phyloP scores from a whole-genome alignment of 2,329 filamentous ascomycete species.

The Penicillium griseofulvum region DNA sequence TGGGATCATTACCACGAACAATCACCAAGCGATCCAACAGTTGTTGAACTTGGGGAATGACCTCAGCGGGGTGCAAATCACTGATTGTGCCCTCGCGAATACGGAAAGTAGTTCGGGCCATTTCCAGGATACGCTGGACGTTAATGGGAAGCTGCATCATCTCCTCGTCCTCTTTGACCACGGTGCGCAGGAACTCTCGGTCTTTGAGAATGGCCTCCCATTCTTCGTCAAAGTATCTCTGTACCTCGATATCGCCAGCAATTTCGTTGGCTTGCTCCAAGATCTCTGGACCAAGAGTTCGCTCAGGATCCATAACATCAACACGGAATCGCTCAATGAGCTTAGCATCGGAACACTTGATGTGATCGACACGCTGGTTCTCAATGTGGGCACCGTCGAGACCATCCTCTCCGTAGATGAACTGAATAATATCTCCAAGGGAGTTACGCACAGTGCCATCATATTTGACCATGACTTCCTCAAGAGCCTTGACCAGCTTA shows the following conservation, averaged over 20 bases:
- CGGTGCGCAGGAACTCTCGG: slow-evolving; percentile 68
- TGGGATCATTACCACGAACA: slow-evolving; percentile 77
- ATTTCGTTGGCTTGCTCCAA: slow-evolving; percentile 87
- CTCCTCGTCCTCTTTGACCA: slow-evolving; percentile 75
- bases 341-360: slow-evolving; percentile 71
- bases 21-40: slow-evolving; percentile 76
- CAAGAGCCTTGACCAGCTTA: slow-evolving; percentile 94
- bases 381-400: slow-evolving; percentile 92
- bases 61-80: slow-evolving; percentile 83
- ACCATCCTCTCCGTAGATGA: slow-evolving; percentile 96
- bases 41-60: slow-evolving; percentile 73
- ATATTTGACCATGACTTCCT: slow-evolving; percentile 97
- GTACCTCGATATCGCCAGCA: slow-evolving; percentile 79
- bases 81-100: slow-evolving; percentile 83
- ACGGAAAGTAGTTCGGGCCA: slow-evolving; percentile 84
- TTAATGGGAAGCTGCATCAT: slow-evolving; percentile 91
- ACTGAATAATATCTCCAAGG: slow-evolving; percentile 92
- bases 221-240: slow-evolving; percentile 82
- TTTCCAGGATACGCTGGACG: slow-evolving; percentile 84
- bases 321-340: slow-evolving; percentile 82
- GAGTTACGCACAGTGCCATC: slow-evolving; percentile 97
- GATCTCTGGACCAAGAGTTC: slow-evolving; percentile 63
- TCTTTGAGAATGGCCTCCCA: slow-evolving; percentile 76
- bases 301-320: slow-evolving; percentile 73
- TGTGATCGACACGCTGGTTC: slow-evolving; percentile 83